phyloP scores from a whole-genome alignment of 2,329 filamentous ascomycete species.

The Aphanocladium album region DNA sequence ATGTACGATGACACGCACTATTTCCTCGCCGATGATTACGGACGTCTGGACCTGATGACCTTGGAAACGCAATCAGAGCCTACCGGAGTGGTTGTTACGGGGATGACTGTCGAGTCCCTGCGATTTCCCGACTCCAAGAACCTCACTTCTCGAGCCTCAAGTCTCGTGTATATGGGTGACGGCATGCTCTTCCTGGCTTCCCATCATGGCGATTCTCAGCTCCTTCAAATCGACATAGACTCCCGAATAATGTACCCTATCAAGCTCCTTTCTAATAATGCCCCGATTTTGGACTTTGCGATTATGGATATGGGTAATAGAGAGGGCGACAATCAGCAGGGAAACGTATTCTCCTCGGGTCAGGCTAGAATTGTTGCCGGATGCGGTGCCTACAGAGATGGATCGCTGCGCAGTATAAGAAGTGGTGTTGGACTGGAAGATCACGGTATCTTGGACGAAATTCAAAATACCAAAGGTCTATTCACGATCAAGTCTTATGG shows the following conservation, averaged over 20 bases:
- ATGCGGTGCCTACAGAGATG: conserved; percentile 84
- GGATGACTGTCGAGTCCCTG: conserved; percentile 59
- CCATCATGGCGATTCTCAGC: conserved; percentile 86
- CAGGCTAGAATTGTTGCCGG: conserved; percentile 91
- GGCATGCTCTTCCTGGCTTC: conserved; percentile 81
- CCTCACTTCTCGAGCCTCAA: conserved; percentile 67
- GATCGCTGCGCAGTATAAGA: conserved; percentile 80
- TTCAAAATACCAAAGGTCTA: conserved; percentile 67
- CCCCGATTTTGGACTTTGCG: conserved; percentile 86
- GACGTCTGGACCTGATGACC: conserved; percentile 77
- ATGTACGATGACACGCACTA: conserved; percentile 76
- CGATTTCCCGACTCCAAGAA: conserved; percentile 23
- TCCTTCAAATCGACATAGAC: conserved; percentile 55
- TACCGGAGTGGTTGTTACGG: conserved; percentile 60
- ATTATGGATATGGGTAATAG: conserved; percentile 94
- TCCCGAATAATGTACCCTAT: conserved; percentile 53
- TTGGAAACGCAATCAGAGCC: conserved; percentile 64
- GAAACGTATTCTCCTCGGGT: conserved; percentile 89
- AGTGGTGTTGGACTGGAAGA: conserved; percentile 93
- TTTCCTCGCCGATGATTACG: conserved; percentile 89
- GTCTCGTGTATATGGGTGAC: conserved; percentile 70
- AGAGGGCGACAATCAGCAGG: conserved; percentile 65
- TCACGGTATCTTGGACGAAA: conserved; percentile 72
- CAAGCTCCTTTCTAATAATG: conserved; percentile 71
- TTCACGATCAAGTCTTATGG: conserved; percentile 59